Conservation (phyloP, 805 yeast species). For the Metahyphopichia silvanorum region DNA sequence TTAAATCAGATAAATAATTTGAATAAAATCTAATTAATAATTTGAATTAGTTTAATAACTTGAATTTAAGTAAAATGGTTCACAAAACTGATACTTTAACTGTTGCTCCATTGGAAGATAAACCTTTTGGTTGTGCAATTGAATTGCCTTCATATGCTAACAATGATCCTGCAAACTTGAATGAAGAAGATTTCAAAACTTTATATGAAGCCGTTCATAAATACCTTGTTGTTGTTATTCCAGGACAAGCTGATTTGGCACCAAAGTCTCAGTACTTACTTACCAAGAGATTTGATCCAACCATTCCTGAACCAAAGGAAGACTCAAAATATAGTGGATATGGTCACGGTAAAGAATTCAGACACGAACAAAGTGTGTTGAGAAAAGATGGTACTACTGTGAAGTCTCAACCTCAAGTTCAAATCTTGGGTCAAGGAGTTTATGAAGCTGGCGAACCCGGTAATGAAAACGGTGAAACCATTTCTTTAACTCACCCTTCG, state of each 20-base stretch:
- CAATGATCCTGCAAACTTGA: constrained; percentile 68
- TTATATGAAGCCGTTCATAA: constrained; percentile 64
- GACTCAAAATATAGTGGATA: constrained; percentile 49
- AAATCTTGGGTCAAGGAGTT: constrained; percentile 80
- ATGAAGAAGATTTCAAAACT: constrained; percentile 59
- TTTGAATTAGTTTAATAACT: too few relatives aligned
- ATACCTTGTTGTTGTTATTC: constrained; percentile 71
- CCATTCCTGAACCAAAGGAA: constrained; percentile 42
- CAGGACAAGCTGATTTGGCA: constrained; percentile 61
- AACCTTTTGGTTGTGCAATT: constrained; percentile 69
- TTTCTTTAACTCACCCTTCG: constrained; percentile 75
- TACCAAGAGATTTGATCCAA: constrained; percentile 77
- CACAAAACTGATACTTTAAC: constrained; percentile 14
- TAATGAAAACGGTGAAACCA: constrained; percentile 58
- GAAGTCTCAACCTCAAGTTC: constrained; percentile 84
- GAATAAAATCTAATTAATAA: too few relatives aligned
- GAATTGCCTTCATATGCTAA: constrained; percentile 59
- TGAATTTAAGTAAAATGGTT: constrained; percentile 15
- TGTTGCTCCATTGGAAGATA: constrained; percentile 45
- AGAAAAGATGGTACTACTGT: constrained; percentile 79
- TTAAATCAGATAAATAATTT: too few relatives aligned
- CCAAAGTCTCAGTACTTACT: constrained; percentile 76
- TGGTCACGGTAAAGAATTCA: constrained; percentile 78
- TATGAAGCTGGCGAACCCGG: constrained; percentile 55
- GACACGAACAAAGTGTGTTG: constrained; percentile 56